These are phyloP conservation scores for Phenoliferia sp. DNA, from an alignment of 1,284 basidiomycete species.

Conservation along the genomic window DNA sequence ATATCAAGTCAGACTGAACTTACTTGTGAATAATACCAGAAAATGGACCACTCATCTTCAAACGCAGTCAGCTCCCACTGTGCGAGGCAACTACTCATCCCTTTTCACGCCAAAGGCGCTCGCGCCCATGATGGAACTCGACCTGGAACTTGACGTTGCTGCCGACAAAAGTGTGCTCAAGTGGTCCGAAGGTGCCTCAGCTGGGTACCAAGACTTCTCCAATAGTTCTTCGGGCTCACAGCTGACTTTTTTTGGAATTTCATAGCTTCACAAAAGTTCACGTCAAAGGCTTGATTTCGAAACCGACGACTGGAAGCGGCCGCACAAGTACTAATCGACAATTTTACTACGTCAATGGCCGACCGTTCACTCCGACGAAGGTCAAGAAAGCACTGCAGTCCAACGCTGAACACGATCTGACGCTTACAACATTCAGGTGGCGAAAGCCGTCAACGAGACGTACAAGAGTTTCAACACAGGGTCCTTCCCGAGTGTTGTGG, in stretches of 20 bases:
- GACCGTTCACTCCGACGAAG: constrained; percentile 77
- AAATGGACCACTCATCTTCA: constrained; percentile 67
- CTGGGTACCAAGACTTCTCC: background rate
- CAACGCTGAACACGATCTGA: background rate
- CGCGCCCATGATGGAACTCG: constrained; percentile 67
- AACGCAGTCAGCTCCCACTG: constrained; percentile 61
- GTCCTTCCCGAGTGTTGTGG: constrained; percentile 75
- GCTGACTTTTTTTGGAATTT: background rate
- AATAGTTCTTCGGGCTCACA: background rate
- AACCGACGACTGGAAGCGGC: constrained; percentile 66
- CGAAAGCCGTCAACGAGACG: constrained; percentile 82
- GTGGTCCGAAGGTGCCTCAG: constrained; percentile 7
- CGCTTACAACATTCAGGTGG: constrained; percentile 51
- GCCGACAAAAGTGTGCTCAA: constrained; percentile 49
- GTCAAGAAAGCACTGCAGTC: constrained; percentile 45
- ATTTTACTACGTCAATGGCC: constrained; percentile 89
- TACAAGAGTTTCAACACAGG: constrained; percentile 78
- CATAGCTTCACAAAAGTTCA: constrained; percentile 44
- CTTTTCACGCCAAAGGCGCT: constrained; percentile 82
- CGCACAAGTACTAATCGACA: constrained; percentile 77
- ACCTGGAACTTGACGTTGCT: constrained; percentile 65
- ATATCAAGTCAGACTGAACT: too few species aligned
- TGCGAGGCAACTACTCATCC: constrained; percentile 63
- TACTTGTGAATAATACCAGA: constrained; percentile 43
- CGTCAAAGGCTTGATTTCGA: constrained; percentile 72